Conservation (phyloP, 1,284 basidiomycete species). For the Tranzscheliella williamsii region DNA sequence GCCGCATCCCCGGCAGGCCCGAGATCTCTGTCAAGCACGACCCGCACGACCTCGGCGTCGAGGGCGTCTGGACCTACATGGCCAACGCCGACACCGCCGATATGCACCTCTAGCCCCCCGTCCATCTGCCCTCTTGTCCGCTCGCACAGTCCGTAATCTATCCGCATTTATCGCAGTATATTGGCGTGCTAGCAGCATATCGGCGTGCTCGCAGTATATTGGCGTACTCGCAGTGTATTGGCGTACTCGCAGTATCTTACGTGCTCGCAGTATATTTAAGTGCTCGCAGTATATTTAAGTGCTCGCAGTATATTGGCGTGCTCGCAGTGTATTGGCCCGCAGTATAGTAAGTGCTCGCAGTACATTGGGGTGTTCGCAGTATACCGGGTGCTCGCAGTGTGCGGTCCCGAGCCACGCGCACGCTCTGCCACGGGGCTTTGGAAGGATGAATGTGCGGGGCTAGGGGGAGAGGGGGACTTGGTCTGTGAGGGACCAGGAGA, state of each 20-base stretch:
- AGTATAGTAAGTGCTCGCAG: no score
- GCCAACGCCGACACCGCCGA: constrained; percentile 47
- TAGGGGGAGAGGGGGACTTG: neutral
- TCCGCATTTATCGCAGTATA: constrained; percentile 1
- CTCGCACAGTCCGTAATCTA: neutral
- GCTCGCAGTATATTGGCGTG: constrained; percentile 1
- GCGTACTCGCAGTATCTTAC: neutral
- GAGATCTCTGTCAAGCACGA: constrained; percentile 51
- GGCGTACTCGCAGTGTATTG: neutral
- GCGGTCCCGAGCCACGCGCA: no score
- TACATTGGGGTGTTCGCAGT: no score
- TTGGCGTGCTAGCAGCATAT: neutral
- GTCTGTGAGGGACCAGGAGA: constrained; percentile 14
- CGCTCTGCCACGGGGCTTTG: no score
- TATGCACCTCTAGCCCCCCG: constrained; percentile 41
- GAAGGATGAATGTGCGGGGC: neutral
- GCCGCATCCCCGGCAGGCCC: constrained; percentile 20
- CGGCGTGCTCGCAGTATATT: constrained; percentile 1
- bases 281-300: neutral
- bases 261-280: no score
- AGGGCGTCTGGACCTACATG: constrained; percentile 56
- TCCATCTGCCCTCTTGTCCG: neutral
- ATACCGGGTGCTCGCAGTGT: neutral
- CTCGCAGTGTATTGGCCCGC: neutral
- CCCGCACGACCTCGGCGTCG: constrained; percentile 51